Conservation (phyloP, 1,284 basidiomycete genomes). For the Porphyrellus sp. region DNA sequence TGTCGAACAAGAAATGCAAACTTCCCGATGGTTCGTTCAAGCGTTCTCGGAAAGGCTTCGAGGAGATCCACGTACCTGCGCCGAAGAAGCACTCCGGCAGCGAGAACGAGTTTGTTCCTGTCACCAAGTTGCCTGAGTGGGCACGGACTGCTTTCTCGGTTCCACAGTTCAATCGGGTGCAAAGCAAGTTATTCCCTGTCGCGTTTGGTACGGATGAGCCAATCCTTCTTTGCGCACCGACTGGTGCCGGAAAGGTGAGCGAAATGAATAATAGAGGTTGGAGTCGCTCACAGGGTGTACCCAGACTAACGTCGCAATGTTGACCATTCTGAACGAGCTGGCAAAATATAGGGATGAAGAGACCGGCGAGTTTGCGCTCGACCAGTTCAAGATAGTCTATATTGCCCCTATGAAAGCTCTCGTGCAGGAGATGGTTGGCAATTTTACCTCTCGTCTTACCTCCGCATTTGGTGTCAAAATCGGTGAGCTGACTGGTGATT, state of each 20-base stretch:
- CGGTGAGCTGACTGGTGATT: conserved; percentile 95
- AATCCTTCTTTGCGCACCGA: conserved; percentile 94
- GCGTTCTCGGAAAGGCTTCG: conserved; percentile 93
- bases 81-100: conserved; percentile 76
- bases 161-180: conserved; percentile 87
- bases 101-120: conserved; percentile 73
- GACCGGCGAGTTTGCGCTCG: conserved; percentile 84
- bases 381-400: conserved; percentile 96
- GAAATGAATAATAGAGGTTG: not conserved
- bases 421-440: conserved; percentile 96
- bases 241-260: conserved; percentile 94
- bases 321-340: conserved; percentile 88
- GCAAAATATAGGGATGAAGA: conserved; percentile 80
- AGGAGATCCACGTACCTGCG: conserved; percentile 96
- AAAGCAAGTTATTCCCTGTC: conserved; percentile 88
- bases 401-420: conserved; percentile 99
- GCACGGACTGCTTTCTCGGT: conserved; percentile 83
- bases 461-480: conserved; percentile 83
- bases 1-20: conserved; percentile 98
- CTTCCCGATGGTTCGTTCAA: conserved; percentile 98
- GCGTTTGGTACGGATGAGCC: conserved; percentile 96
- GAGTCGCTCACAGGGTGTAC: conserved; percentile 7
- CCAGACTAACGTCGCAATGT: conserved; percentile 97
- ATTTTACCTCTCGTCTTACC: conserved; percentile 79
- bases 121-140: conserved; percentile 83